Evolutionary conservation across 2,329 filamentous ascomycete genomes (phyloP).

Genomic region (Ascochyta viciae-villosae): DNA sequence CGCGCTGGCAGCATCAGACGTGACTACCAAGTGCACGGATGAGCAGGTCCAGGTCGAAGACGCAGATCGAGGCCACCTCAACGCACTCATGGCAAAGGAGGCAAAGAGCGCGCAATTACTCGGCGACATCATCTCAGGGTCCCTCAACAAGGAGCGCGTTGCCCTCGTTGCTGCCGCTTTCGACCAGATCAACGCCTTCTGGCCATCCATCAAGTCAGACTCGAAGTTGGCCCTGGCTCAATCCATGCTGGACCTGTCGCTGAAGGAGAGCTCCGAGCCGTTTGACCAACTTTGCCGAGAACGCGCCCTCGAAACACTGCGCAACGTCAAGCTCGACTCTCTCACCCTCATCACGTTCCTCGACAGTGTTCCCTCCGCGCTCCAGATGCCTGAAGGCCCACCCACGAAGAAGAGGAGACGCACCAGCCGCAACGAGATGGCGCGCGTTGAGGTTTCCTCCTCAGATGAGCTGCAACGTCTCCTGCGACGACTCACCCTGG

Average conservation of each 20-base stretch:
- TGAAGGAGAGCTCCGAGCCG: constrained; percentile 48
- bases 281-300: constrained; percentile 57
- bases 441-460: constrained; percentile 66
- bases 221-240: constrained; percentile 66
- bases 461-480: constrained; percentile 70
- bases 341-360: constrained; percentile 75
- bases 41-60: constrained; percentile 58
- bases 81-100: constrained; percentile 63
- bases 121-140: constrained; percentile 57
- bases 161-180: constrained; percentile 72
- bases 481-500: constrained; percentile 80
- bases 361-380: constrained; percentile 74
- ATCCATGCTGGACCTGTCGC: constrained; percentile 68
- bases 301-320: constrained; percentile 72
- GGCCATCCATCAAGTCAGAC: constrained; percentile 73
- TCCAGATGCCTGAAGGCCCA: constrained; percentile 73
- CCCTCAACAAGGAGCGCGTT: constrained; percentile 53
- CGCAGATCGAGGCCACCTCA: constrained; percentile 61
- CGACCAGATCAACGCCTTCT: constrained; percentile 72
- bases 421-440: constrained; percentile 74
- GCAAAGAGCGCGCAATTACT: constrained; percentile 64
- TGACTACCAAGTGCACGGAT: constrained; percentile 56
- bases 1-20: constrained; percentile 60
- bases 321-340: constrained; percentile 75
- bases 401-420: constrained; percentile 81